Base-by-base conservation (phyloP, 768 basidiomycete species). In the Megacollybia marginata region DNA sequence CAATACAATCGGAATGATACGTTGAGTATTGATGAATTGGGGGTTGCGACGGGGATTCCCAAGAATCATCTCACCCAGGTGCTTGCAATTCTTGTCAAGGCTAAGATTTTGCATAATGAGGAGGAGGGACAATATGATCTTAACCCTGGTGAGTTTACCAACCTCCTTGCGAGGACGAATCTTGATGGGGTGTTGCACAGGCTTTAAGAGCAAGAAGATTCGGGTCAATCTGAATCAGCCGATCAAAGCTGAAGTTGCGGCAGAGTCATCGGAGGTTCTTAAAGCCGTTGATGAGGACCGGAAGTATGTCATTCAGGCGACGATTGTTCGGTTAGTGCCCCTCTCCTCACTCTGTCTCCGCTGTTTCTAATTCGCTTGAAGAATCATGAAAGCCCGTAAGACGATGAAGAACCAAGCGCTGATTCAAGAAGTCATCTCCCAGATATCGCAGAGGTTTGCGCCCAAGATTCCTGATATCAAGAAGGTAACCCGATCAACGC, bases 381-480 rank as follows among this genome's bases (percentile, higher is more conserved):
- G 90, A 44, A 90, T 95, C 64, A 94, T 94, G 92, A 94, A 94
- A 69, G 90, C 92, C 23, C 81, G 91, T 33, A 92, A 92, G 79
- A 88, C 86, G 54, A 87, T 94, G 85, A 94, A 93, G 77, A 92
- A 93, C 68, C 90, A 94, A 60, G 75, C 82, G 1, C 66, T 94
- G 57, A 92, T 94, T 55, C 85, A 86, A 60, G 92, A 95, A 62
- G 90, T 93, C 53, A 89, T 91, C 55, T 84, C 87, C 10, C 89
- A 92, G 65, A 88, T 94, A 56, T 83, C 88, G 8, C 79, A 86
- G 57, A 79, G 92, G 47, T 94, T 94, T 66, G 79, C 87, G 8
- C 94, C 95, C 19, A 93, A 92, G 73, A 89, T 97, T 47, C 84
- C 91, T 2, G 93, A 96, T 62, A 93, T 98, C 70, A 98, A 98